A percentile compares a stretch with the other conserved stretches of the same genome.
Conservation (phyloP, 345 rosid species). For the Gossypium rotundifolium region DNA sequence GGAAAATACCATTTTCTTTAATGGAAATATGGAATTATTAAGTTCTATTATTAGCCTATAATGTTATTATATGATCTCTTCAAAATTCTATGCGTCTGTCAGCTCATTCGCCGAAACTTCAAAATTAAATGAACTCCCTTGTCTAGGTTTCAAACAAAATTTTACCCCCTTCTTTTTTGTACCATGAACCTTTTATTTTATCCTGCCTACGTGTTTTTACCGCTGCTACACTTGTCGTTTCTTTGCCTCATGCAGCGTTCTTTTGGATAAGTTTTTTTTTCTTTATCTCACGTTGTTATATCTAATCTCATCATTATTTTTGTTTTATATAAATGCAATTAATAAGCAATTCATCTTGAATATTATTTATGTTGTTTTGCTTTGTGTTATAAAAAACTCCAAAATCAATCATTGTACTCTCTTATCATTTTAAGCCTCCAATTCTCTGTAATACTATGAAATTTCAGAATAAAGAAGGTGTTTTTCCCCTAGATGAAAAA, state of each 20-base stretch:
- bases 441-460: too few relatives aligned
- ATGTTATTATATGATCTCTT: too few relatives aligned
- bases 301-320: rapidly evolving
- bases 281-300: rapidly evolving
- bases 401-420: too few relatives aligned
- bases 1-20: background rate
- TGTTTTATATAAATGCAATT: background rate
- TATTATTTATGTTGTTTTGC: background rate
- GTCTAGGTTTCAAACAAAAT: too few relatives aligned
- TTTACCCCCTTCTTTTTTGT: background rate
- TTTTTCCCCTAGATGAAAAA: too few relatives aligned
- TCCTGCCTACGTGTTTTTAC: background rate
- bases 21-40: too few relatives aligned
- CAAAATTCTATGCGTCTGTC: background rate
- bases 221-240: background rate
- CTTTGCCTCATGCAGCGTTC: background rate
- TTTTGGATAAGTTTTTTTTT: too few relatives aligned
- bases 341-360: background rate
- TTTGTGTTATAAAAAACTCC: background rate
- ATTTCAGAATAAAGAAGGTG: too few relatives aligned
- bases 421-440: too few relatives aligned
- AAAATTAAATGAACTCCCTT: background rate
- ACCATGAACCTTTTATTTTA: background rate
- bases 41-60: too few relatives aligned
- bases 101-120: background rate